Conservation (phyloP, 2,329 filamentous ascomycete genomes). For the Pleoardoris graminearum region DNA sequence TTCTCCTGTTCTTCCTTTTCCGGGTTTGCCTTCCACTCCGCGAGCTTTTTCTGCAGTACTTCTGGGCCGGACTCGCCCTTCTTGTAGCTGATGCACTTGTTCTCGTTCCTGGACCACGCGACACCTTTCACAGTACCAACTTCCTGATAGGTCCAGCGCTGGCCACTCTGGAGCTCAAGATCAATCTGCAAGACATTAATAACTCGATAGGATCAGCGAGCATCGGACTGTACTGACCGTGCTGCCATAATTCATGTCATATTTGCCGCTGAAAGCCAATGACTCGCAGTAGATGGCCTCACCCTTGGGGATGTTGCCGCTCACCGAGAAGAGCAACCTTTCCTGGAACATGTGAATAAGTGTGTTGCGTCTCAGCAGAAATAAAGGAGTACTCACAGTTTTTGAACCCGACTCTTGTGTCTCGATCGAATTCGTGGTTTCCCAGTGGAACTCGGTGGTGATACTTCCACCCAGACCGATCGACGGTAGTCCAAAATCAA, state of each 20-base stretch:
- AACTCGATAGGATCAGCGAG: too few relatives aligned
- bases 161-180: constrained; percentile 7
- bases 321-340: background rate
- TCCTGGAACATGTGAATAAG: background rate
- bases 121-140: constrained; percentile 7
- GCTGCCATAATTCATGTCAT: constrained; percentile 8
- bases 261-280: constrained; percentile 9
- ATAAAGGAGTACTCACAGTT: background rate
- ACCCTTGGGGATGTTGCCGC: constrained; percentile 5
- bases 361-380: background rate
- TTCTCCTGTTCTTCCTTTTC: constrained; percentile 7
- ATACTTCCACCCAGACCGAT: constrained; percentile 9
- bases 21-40: constrained; percentile 5
- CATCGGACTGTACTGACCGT: background rate
- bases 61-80: background rate
- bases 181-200: constrained; percentile 4
- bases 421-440: background rate
- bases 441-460: constrained; percentile 8
- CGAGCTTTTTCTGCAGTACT: constrained; percentile 1
- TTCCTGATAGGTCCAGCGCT: constrained; percentile 3
- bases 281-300: constrained; percentile 10
- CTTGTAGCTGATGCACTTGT: constrained; percentile 9
- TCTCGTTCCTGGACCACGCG: constrained; percentile 8
- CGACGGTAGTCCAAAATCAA: constrained; percentile 8
- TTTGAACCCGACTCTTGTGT: constrained; percentile 1